Percentiles rank a stretch among this genome's conserved stretches.
Conservation (phyloP, 768 basidiomycete species). For the Dictyophora rubrovolvata region DNA sequence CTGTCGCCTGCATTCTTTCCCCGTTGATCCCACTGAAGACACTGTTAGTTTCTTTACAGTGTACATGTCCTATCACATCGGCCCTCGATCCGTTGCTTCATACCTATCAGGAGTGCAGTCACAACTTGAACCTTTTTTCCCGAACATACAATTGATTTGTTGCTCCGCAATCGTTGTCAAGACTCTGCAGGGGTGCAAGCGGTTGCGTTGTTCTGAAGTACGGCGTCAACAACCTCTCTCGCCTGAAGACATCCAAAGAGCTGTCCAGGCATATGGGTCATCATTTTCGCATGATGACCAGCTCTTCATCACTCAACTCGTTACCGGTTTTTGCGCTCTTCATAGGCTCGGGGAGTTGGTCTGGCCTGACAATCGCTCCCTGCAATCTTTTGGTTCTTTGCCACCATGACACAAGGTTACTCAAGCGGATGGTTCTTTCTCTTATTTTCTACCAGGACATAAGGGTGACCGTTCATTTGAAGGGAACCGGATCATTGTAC, state of each 20-base stretch:
- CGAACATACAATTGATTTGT: conserved; percentile 2
- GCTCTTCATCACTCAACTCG: conserved; percentile 21
- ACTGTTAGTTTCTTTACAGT: conserved; percentile 11
- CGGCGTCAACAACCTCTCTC: conserved; percentile 21
- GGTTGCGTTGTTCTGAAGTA: conserved; percentile 12
- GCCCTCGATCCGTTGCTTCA: conserved; percentile 13
- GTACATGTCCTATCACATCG: conserved; percentile 14
- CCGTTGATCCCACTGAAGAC: conserved; percentile 7
- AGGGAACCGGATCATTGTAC: conserved; percentile 15
- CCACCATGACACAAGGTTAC: conserved; percentile 10
- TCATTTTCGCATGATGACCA: conserved; percentile 18
- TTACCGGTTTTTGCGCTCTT: conserved; percentile 18
- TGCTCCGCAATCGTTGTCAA: conserved; percentile 4
- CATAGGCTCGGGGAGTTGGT: conserved; percentile 21
- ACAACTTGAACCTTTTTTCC: conserved; percentile 16
- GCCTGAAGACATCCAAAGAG: conserved; percentile 11
- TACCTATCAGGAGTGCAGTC: conserved; percentile 19
- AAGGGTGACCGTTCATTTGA: conserved; percentile 26
- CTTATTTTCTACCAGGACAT: conserved; percentile 25
- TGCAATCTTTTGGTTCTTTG: conserved; percentile 15
- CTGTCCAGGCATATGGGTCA: conserved; percentile 16
- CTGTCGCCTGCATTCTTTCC: conserved; percentile 8
- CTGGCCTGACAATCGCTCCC: conserved; percentile 10
- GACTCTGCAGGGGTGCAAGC: conserved; percentile 21
- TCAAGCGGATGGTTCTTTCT: not conserved